Conservation (phyloP, 2,329 filamentous ascomycete genomes). For the Colletotrichum graminicola region DNA sequence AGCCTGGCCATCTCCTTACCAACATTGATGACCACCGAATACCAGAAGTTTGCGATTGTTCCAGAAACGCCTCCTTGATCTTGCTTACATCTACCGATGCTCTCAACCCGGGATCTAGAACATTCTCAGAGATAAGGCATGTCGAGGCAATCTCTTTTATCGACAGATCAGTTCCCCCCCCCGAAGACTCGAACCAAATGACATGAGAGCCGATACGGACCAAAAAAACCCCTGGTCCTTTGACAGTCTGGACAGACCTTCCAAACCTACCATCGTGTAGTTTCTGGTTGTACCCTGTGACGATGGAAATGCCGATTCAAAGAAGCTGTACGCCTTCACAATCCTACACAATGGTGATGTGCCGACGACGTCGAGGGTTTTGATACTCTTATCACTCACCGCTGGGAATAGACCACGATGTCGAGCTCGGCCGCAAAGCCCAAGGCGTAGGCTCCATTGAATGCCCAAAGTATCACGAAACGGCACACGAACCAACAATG, state of each 20-base stretch:
- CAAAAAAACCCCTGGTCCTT: not conserved
- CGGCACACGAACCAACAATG: not conserved
- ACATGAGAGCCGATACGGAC: not conserved
- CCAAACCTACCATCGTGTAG: not conserved
- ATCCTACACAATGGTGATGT: not conserved
- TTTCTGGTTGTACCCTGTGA: not conserved
- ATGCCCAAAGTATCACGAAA: not conserved
- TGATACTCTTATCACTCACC: not conserved
- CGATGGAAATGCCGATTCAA: no score
- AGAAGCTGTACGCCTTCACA: not conserved
- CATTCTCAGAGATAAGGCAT: conserved; percentile 1
- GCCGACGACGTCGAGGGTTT: not conserved
- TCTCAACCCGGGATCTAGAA: not conserved
- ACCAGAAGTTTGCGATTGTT: no score
- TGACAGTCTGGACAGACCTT: not conserved
- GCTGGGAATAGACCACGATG: no score
- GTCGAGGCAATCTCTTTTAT: not conserved
- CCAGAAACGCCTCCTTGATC: not conserved
- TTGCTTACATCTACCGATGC: no score
- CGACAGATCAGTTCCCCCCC: not conserved
- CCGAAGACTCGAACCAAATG: not conserved
- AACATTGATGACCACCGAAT: not conserved
- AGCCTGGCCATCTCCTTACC: not conserved
- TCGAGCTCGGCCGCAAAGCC: not conserved
- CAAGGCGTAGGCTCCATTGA: not conserved